These are phyloP conservation scores for Ophiosphaerella narmari DNA, from an alignment of 2,329 filamentous ascomycete species.

Conservation along the genomic window DNA sequence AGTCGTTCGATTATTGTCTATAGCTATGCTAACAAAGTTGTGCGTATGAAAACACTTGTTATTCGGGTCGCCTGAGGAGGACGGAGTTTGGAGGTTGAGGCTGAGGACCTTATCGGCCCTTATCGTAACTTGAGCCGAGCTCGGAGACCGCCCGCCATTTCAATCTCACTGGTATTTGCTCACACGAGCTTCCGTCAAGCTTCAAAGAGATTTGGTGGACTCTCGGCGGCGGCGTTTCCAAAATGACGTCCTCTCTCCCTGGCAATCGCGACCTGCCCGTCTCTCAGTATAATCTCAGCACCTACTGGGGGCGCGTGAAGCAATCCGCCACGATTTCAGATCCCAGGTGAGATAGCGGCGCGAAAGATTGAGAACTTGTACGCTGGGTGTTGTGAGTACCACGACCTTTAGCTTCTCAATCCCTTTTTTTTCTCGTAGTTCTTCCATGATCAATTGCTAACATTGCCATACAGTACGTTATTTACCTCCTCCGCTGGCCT, in stretches of 20 bases:
- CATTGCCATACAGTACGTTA: conserved; percentile 69
- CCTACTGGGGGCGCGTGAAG: conserved; percentile 92
- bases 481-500: conserved; percentile 78
- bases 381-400: conserved; percentile 46
- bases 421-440: neutral
- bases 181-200: conserved; percentile 8
- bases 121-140: conserved; percentile 7
- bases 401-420: conserved; percentile 29
- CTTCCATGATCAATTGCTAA: conserved; percentile 16
- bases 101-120: conserved; percentile 5
- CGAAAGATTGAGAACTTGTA: conserved; percentile 16
- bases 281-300: conserved; percentile 89
- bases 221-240: neutral
- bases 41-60: neutral
- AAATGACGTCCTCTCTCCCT: conserved; percentile 66
- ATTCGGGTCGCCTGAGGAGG: neutral
- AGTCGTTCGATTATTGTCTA: no score
- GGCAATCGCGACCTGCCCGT: conserved; percentile 80
- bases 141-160: conserved; percentile 19
- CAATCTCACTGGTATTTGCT: conserved; percentile 19
- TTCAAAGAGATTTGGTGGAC: conserved; percentile 1
- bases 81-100: neutral
- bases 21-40: no score
- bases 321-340: conserved; percentile 90
- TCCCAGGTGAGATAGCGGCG: conserved; percentile 74